Evolutionary conservation across 2,329 filamentous ascomycete genomes (phyloP), one percentile per base, ranked within the genome.

Genomic region (Fusarium anguioides): DNA sequence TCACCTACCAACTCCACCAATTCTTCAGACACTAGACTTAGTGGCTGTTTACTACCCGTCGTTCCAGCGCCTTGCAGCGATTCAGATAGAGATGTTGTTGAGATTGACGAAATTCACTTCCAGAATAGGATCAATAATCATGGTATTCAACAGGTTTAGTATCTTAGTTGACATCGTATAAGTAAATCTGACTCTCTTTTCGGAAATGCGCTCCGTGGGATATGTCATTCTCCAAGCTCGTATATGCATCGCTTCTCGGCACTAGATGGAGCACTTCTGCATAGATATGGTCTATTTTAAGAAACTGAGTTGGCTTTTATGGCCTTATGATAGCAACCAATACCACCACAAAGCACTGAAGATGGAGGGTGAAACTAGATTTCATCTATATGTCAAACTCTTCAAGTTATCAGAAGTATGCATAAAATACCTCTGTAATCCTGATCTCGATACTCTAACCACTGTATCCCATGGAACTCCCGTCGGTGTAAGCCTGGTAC

Each of bases 1-100:
- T 18, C 29, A 15, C 42, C 35, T 15, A 39, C 37, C 48, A 42
- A 35, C 45, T 60, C 49, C 59, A 50, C 62, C 42, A 50, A 60
- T 37, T 5, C 53, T 39, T 51, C 36, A 27, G 56, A 27, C 57
- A 35, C 54, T 66, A 66, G 57, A 62, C 51, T 62, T 60, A 66
- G 63, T 66, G 49, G 62, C 36, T 52, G 49, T 24, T 24, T 36
- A 2, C 51, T 66, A 14, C 29, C 29, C 29, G 31, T 36, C 29
- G 31, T 36, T 20, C 44, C 46, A 65, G 60, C 29, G 55, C 51
- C 31, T 27, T 8, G 46, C 41, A 40, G 15, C 7, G 44, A 47
- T 26, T 35, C 36, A 41, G 48, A 47, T 55, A 18, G 14, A 37
- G 23, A 29, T 37, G 27, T 4, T 29, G 14, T 31, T 31, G 14